phyloP scores from a whole-genome alignment of 1,139 yeast genomes.

The Kluyveromyces sp. region DNA sequence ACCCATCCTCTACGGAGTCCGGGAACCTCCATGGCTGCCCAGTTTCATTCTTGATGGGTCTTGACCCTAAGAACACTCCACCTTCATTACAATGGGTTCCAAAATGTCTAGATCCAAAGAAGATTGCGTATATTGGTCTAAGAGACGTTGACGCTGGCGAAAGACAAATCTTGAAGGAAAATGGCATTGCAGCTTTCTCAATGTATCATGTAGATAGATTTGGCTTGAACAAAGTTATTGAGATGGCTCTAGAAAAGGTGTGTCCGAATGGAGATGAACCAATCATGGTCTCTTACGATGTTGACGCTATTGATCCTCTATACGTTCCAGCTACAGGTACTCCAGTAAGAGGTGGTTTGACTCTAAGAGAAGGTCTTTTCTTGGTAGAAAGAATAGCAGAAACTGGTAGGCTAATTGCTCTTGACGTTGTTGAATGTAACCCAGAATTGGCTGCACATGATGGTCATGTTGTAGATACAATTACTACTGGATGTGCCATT shows the following conservation, averaged over 20 bases:
- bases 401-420: conserved; percentile 74
- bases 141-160: conserved; percentile 91
- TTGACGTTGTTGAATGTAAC: conserved; percentile 91
- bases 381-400: conserved; percentile 88
- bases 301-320: conserved; percentile 92
- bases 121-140: conserved; percentile 87
- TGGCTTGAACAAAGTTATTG: conserved; percentile 87
- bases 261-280: conserved; percentile 70
- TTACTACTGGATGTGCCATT: conserved; percentile 82
- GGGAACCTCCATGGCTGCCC: conserved; percentile 98
- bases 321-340: conserved; percentile 97
- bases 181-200: conserved; percentile 77
- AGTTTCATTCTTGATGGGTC: conserved; percentile 79
- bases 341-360: conserved; percentile 92
- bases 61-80: conserved; percentile 49
- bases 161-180: conserved; percentile 59
- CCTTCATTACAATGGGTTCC: conserved; percentile 78
- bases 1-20: conserved; percentile 75
- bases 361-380: conserved; percentile 89
- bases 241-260: conserved; percentile 77
- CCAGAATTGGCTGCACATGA: conserved; percentile 82
- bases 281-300: conserved; percentile 87
- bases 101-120: conserved; percentile 49
- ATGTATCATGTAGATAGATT: conserved; percentile 95
- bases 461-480: conserved; percentile 72